Percentiles rank a stretch among this genome's conserved stretches.
phyloP scores from a whole-genome alignment of 371 early-diverging fungal genomes.

The Blakeslea trispora region DNA sequence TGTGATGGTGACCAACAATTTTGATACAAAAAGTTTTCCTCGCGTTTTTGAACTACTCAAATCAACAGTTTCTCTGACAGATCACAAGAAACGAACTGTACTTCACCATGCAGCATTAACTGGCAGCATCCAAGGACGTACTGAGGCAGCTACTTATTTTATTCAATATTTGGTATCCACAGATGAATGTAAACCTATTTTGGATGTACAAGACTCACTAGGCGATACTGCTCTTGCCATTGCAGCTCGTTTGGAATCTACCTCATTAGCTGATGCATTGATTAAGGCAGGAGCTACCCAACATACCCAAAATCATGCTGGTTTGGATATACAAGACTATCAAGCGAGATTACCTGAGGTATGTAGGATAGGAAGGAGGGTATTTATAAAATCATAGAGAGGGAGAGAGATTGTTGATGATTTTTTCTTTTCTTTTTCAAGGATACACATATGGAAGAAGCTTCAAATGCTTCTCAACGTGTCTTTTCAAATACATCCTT shows the following conservation, averaged over 20 bases:
- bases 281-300: conserved; percentile 79
- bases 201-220: conserved; percentile 72
- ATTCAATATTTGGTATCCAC: conserved; percentile 63
- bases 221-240: conserved; percentile 93
- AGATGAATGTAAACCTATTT: conserved; percentile 55
- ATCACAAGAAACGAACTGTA: conserved; percentile 74
- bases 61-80: conserved; percentile 63
- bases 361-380: not conserved
- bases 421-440: not conserved
- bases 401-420: too few relatives aligned
- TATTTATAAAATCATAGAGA: too few relatives aligned
- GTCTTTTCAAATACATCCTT: conserved; percentile 1
- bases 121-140: conserved; percentile 61
- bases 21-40: conserved; percentile 77
- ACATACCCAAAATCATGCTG: conserved; percentile 72
- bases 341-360: conserved; percentile 11
- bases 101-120: conserved; percentile 87
- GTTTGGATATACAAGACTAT: conserved; percentile 65
- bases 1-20: conserved; percentile 83
- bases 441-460: conserved; percentile 15
- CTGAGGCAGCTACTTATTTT: conserved; percentile 73
- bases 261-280: conserved; percentile 67
- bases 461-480: not conserved
- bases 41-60: conserved; percentile 72
- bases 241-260: conserved; percentile 77